A percentile compares a stretch with the other conserved stretches of the same genome.
Conservation (phyloP, 768 basidiomycete genomes). For the Pisolithus orientalis region DNA sequence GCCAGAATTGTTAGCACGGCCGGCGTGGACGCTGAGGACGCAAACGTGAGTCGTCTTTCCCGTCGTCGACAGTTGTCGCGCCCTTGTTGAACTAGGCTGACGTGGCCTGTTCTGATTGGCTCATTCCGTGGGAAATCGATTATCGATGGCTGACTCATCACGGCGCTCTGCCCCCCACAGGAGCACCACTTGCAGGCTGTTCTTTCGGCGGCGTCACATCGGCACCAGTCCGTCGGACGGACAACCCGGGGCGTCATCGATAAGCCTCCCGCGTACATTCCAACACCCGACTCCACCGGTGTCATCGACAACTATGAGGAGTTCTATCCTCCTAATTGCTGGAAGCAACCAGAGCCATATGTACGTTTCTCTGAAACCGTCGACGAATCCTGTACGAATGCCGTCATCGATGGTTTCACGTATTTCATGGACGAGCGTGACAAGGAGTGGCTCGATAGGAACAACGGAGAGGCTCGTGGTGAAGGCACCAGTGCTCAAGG, state of each 20-base stretch:
- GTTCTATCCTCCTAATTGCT: conserved; percentile 62
- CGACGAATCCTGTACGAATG: conserved; percentile 62
- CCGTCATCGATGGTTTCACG: conserved; percentile 68
- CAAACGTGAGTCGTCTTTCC: conserved; percentile 67
- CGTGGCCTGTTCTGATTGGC: conserved; percentile 47
- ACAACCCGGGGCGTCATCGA: conserved; percentile 30
- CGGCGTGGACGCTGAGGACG: conserved; percentile 89
- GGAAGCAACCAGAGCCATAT: conserved; percentile 74
- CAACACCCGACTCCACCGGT: conserved; percentile 87
- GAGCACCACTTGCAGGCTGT: conserved; percentile 57
- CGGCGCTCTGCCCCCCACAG: conserved; percentile 24
- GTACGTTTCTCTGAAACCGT: conserved; percentile 80
- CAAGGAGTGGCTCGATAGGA: conserved; percentile 89
- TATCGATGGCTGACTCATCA: conserved; percentile 52
- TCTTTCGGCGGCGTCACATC: conserved; percentile 47
- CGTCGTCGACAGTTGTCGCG: conserved; percentile 30
- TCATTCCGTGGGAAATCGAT: conserved; percentile 35
- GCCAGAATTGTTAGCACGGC: conserved; percentile 74
- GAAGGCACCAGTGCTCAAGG: conserved; percentile 81
- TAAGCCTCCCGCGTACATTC: conserved; percentile 68
- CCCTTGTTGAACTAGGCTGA: conserved; percentile 34
- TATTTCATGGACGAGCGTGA: conserved; percentile 98
- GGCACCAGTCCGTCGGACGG: conserved; percentile 34
- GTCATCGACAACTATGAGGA: conserved; percentile 71
- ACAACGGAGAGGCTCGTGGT: conserved; percentile 80